Conservation (phyloP, 106 monocot species). For the Posidonia australis region DNA sequence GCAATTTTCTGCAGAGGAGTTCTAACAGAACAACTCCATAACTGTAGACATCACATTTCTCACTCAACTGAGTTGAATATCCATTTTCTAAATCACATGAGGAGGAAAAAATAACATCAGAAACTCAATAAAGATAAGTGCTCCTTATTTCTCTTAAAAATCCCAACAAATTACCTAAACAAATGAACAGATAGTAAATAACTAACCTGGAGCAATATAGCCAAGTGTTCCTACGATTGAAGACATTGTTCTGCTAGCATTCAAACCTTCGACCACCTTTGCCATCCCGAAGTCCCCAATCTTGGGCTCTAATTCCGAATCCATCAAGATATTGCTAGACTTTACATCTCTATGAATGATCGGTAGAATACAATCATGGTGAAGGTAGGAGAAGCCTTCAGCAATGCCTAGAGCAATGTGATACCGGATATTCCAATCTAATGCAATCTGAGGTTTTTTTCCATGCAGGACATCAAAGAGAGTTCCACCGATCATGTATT, state of each 20-base stretch:
- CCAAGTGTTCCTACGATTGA: slow-evolving; percentile 75
- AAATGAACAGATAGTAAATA: background rate
- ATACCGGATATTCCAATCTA: slow-evolving; percentile 42
- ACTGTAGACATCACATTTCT: slow-evolving; percentile 52
- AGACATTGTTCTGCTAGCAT: slow-evolving; percentile 27
- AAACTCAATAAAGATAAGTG: background rate
- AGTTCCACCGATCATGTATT: slow-evolving; percentile 57
- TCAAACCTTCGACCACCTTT: slow-evolving; percentile 18
- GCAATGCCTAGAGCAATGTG: slow-evolving; percentile 63
- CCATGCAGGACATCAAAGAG: slow-evolving; percentile 53
- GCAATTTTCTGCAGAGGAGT: slow-evolving; percentile 53
- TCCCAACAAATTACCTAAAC: background rate
- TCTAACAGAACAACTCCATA: slow-evolving; percentile 49
- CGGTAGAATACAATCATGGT: slow-evolving; percentile 70
- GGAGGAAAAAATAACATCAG: background rate
- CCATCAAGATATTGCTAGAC: slow-evolving; percentile 72
- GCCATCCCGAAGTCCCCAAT: slow-evolving; percentile 73
- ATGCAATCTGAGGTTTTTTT: slow-evolving; percentile 26
- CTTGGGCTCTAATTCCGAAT: slow-evolving; percentile 53
- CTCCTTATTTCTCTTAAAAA: background rate
- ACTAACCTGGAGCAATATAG: slow-evolving; percentile 73
- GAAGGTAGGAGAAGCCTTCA: slow-evolving; percentile 62
- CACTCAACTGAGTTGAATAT: slow-evolving; percentile 25
- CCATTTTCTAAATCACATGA: slow-evolving; percentile 34
- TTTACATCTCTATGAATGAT: slow-evolving; percentile 81